Base-by-base conservation (phyloP, 169 alveolate genomes). In the Ophryocystis elektroscirrha region DNA sequence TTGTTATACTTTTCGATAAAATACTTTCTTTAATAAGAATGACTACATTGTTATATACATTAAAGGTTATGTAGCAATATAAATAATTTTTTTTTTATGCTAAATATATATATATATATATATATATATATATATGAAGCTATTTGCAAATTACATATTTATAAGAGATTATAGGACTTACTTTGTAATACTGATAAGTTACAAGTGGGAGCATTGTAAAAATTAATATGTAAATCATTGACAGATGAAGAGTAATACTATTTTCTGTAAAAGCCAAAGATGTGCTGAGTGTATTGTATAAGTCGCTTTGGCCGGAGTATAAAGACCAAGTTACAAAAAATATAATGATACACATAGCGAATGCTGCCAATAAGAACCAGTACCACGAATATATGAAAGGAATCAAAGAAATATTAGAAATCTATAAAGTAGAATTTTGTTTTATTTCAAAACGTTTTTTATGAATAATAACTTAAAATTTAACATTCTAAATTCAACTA, bases 331-430 rank as follows among this genome's bases (percentile, higher is more conserved):
- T n/a, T 9, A 42, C n/a, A 42, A 42, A n/a, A 12, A 42, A 42
- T n/a, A 42, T 9, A n/a, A 42, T 12, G n/a, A 42, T 42, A 42
- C 12, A 12, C 9, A n/a, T 47, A 47, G 49, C 12, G n/a, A 47
- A n/a, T 1, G 53, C 62, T 26, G 48, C 50, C 50, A 47, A 38
- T 18, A 59, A 46, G 47, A 59, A 48, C 67, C 56, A 46, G 24
- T 32, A 48, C 67, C 67, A 59, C 29, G 61, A 52, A 38, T 59
- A 56, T 42, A 59, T n/a, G 48, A 42, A 59, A 24, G 67, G 67
- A 19, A 59, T 32, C 51, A 59, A 28, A 12, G 46, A 43, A 38
- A 50, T 18, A 46, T 59, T 59, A 49, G 54, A 50, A 9, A 51
- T 53, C 67, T 59, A 56, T 39, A 27, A 39, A 2, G 1, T 15